These are phyloP conservation scores for Colletotrichum aenigma DNA, from an alignment of 2,329 filamentous ascomycete genomes.

Conservation along the genomic window DNA sequence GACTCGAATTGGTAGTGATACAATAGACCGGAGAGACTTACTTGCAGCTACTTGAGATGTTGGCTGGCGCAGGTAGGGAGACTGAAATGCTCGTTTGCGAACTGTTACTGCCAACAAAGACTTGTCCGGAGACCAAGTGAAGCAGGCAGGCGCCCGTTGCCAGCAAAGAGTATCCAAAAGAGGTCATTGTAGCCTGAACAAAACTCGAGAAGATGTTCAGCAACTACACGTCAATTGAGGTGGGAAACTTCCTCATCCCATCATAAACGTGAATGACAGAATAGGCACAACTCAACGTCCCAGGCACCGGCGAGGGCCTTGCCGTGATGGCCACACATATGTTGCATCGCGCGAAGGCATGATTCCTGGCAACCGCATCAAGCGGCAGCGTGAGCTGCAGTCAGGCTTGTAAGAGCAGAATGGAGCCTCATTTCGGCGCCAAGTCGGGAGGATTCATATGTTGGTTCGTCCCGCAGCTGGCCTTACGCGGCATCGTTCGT, in stretches of 20 bases:
- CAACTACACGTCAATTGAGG: neutral
- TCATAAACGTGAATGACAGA: neutral
- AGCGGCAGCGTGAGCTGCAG: neutral
- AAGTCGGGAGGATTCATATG: neutral
- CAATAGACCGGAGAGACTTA: neutral
- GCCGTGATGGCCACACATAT: neutral
- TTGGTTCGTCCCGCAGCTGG: neutral
- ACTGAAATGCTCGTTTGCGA: neutral
- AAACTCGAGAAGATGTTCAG: neutral
- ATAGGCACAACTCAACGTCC: neutral
- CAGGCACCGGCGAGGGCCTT: neutral
- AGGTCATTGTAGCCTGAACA: neutral
- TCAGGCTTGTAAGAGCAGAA: neutral
- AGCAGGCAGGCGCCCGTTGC: neutral
- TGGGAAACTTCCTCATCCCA: neutral
- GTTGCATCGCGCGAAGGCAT: neutral
- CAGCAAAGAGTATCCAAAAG: neutral
- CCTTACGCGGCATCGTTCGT: neutral
- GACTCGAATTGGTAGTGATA: neutral
- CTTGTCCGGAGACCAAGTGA: neutral
- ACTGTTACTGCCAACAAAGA: neutral
- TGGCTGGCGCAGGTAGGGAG: neutral
- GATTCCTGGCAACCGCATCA: neutral
- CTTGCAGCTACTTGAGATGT: neutral
- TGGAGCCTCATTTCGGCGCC: neutral